Evolutionary conservation across 371 early-diverging fungal genomes (phyloP).

Genomic region (Lichtheimia ramosa): DNA sequence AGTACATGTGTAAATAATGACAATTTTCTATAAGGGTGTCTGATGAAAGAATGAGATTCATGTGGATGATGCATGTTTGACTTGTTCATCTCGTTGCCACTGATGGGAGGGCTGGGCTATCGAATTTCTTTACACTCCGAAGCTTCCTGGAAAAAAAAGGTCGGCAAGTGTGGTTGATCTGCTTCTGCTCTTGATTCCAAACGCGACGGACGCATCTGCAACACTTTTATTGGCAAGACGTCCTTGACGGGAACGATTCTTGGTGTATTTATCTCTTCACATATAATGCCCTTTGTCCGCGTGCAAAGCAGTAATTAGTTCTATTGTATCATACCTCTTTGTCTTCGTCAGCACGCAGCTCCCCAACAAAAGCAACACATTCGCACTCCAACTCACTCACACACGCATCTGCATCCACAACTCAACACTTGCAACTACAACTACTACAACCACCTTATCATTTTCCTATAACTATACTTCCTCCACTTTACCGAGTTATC

Average conservation of each 20-base stretch:
- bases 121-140: too few species aligned
- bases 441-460: neutral
- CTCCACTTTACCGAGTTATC: neutral
- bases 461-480: neutral
- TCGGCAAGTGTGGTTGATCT: too few species aligned
- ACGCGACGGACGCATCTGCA: too few species aligned
- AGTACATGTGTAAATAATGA: too few species aligned
- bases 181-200: too few species aligned
- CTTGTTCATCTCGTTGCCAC: too few species aligned
- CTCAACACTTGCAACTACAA: neutral
- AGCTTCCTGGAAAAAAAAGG: too few species aligned
- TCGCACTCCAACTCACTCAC: neutral
- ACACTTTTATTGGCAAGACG: neutral
- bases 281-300: constrained; percentile 7
- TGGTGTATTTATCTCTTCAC: neutral
- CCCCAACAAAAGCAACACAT: neutral
- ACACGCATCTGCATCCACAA: neutral
- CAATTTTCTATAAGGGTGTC: too few species aligned
- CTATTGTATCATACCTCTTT: constrained; percentile 5
- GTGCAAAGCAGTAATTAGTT: constrained; percentile 5
- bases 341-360: constrained; percentile 8
- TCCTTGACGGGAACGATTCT: constrained; percentile 4
- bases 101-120: too few species aligned
- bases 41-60: too few species aligned
- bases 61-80: too few species aligned